A percentile compares a stretch with the other conserved stretches of the same genome.
Conservation (phyloP, 768 basidiomycete genomes). For the Polyporus arcularius region DNA sequence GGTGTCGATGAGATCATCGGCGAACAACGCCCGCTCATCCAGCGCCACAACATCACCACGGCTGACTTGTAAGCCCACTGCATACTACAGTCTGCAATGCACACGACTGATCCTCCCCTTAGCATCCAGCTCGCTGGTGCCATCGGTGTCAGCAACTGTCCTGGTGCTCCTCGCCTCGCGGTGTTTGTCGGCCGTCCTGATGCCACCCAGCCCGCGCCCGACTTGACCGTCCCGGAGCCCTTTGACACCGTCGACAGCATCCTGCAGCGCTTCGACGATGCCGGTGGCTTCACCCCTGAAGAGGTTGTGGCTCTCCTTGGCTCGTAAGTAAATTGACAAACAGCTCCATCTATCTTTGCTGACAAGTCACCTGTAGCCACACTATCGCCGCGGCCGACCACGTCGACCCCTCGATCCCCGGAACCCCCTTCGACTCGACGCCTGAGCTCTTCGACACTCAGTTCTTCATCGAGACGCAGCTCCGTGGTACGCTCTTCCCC, state of each 20-base stretch:
- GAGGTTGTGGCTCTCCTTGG: constrained; percentile 28
- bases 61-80: constrained; percentile 28
- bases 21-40: constrained; percentile 24
- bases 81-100: neutral
- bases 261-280: constrained; percentile 26
- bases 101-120: constrained; percentile 5
- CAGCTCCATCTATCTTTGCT: neutral
- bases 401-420: constrained; percentile 29
- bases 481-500: constrained; percentile 32
- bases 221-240: constrained; percentile 27
- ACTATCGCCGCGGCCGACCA: constrained; percentile 29
- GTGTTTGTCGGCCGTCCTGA: constrained; percentile 36
- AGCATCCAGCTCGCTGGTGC: constrained; percentile 28
- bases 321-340: constrained; percentile 1
- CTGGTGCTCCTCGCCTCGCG: constrained; percentile 39
- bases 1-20: constrained; percentile 28
- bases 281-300: constrained; percentile 24
- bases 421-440: constrained; percentile 32
- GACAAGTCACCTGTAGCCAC: constrained; percentile 9
- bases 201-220: constrained; percentile 24
- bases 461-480: constrained; percentile 33
- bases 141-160: constrained; percentile 22
- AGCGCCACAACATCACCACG: constrained; percentile 22
- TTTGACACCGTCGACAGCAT: constrained; percentile 29
- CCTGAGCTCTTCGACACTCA: constrained; percentile 31